A percentile compares a stretch with the other conserved stretches of the same genome.
Conservation (phyloP, 139 green algal genomes). For the Chlorella sp. region DNA sequence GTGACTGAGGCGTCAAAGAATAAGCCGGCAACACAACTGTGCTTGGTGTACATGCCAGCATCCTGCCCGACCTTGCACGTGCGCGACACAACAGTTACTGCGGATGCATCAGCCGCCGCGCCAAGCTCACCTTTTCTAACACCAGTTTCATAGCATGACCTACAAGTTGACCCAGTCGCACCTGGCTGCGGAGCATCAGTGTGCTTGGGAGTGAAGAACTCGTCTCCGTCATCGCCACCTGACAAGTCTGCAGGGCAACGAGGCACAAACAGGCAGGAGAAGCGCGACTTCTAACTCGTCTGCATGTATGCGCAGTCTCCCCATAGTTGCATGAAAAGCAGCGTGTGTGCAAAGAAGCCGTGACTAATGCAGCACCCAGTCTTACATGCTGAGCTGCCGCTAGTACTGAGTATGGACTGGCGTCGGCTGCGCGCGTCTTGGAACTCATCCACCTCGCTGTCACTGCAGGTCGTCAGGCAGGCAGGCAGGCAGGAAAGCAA, state of each 20-base stretch:
- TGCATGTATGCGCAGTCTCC: background rate
- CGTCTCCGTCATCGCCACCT: constrained; percentile 12
- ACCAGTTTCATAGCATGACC: background rate
- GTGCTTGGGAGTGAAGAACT: constrained; percentile 26
- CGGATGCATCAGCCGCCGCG: background rate
- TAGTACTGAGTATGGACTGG: background rate
- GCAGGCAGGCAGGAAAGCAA: background rate
- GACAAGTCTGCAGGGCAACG: constrained; percentile 20
- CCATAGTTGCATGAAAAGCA: background rate
- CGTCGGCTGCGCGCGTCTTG: constrained; percentile 1
- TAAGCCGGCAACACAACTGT: background rate
- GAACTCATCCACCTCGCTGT: constrained; percentile 26
- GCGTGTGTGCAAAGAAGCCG: background rate
- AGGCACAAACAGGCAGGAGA: background rate
- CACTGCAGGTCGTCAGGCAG: background rate
- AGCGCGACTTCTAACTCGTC: background rate
- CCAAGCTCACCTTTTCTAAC: background rate
- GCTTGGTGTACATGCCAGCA: background rate
- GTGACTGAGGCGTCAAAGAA: background rate
- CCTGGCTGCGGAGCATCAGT: background rate
- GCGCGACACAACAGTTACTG: background rate
- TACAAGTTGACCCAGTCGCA: background rate
- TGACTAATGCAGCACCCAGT: background rate
- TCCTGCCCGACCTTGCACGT: background rate
- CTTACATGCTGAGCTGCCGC: constrained; percentile 23